These are phyloP conservation scores for Meyerozyma elateridarum DNA, from an alignment of 1,139 yeast species.

Conservation along the genomic window DNA sequence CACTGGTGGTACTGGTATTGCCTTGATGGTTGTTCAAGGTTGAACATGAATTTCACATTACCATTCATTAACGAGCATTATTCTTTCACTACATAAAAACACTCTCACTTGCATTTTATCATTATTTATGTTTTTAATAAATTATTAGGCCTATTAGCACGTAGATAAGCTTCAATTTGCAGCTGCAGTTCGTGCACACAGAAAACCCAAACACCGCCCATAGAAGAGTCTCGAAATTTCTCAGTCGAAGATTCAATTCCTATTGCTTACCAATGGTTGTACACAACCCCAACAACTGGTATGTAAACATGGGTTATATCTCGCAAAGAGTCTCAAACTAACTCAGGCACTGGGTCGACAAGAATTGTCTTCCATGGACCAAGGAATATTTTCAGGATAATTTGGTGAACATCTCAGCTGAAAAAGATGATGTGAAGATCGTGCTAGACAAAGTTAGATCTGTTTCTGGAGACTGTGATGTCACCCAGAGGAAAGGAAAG, in stretches of 20 bases:
- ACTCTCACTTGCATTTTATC: constrained; percentile 10
- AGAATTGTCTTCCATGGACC: constrained; percentile 75
- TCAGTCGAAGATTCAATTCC: too few species aligned
- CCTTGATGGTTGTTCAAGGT: constrained; percentile 13
- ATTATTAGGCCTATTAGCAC: neutral
- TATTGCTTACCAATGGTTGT: constrained; percentile 67
- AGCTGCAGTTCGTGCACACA: constrained; percentile 6
- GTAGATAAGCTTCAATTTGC: neutral
- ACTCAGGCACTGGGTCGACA: constrained; percentile 79
- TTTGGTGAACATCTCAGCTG: constrained; percentile 33
- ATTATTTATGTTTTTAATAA: neutral
- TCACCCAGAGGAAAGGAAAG: constrained; percentile 76
- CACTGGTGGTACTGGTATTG: constrained; percentile 25
- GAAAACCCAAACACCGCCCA: constrained; percentile 5
- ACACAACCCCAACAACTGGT: constrained; percentile 81
- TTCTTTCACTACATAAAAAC: neutral
- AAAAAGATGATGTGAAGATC: constrained; percentile 30
- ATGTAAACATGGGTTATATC: constrained; percentile 21
- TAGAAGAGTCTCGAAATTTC: constrained; percentile 4
- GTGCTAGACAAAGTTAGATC: constrained; percentile 37
- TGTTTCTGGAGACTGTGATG: constrained; percentile 71
- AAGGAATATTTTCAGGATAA: constrained; percentile 49
- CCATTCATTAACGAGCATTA: neutral
- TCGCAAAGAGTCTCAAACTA: constrained; percentile 16
- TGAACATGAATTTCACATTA: neutral